These are phyloP conservation scores for Gossypium anomalum DNA, from an alignment of 345 rosid genomes.

Conservation along the genomic window DNA sequence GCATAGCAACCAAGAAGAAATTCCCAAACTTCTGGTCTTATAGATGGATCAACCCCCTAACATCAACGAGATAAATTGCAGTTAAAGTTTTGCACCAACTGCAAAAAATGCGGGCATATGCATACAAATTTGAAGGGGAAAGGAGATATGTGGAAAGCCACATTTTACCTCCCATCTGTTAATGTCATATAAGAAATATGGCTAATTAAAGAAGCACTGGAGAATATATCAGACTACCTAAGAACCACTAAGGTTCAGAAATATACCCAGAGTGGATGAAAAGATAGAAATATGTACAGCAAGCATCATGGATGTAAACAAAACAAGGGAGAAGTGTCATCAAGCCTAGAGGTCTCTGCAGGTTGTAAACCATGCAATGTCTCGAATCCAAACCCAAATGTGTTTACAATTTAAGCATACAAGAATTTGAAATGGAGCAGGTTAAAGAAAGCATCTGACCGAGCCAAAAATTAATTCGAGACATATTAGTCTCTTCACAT, in stretches of 20 bases:
- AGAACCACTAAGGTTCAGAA: background rate
- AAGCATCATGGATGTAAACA: background rate
- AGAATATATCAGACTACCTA: background rate
- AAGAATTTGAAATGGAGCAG: background rate
- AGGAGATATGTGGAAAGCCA: conserved; percentile 5
- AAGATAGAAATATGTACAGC: background rate
- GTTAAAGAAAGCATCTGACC: background rate
- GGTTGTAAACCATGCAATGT: background rate
- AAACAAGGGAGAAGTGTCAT: background rate
- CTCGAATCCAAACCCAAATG: background rate
- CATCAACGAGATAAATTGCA: conserved; percentile 9
- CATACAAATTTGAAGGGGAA: background rate
- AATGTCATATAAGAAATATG: background rate
- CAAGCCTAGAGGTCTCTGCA: background rate
- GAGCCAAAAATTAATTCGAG: background rate
- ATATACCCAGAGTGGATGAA: background rate
- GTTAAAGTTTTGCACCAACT: conserved; percentile 4
- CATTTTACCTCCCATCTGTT: background rate
- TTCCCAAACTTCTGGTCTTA: conserved; percentile 93
- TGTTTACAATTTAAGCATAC: background rate
- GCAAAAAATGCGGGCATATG: background rate
- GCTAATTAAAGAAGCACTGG: background rate
- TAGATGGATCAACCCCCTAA: conserved; percentile 87
- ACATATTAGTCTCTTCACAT: background rate
- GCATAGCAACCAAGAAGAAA: conserved; percentile 88